Evolutionary conservation across 2,329 filamentous ascomycete species (phyloP).

Genomic region (Tolypocladium inflatum): DNA sequence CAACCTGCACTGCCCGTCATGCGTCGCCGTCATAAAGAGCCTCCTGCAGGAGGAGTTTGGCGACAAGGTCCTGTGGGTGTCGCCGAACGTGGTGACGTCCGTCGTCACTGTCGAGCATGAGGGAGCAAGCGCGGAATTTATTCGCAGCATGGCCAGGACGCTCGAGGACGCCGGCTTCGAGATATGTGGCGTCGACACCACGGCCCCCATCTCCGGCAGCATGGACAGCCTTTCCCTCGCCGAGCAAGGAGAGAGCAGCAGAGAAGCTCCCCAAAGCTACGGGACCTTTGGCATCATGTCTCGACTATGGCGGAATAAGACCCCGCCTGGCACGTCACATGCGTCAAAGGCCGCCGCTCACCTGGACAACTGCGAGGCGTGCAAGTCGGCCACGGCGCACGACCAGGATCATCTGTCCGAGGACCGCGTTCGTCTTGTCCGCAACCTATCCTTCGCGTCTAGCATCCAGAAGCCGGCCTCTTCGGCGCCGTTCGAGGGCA

Average conservation of each 20-base stretch:
- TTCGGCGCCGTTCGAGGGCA: constrained; percentile 11
- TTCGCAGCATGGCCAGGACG: constrained; percentile 32
- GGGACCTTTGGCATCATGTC: constrained; percentile 20
- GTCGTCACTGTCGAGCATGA: constrained; percentile 53
- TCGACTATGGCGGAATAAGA: constrained; percentile 17
- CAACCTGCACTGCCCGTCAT: constrained; percentile 73
- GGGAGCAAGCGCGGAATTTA: constrained; percentile 28
- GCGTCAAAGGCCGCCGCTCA: constrained; percentile 19
- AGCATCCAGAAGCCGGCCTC: constrained; percentile 4
- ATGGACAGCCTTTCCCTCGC: constrained; percentile 12
- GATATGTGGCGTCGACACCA: constrained; percentile 37
- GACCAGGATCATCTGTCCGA: constrained; percentile 3
- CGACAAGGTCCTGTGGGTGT: constrained; percentile 46
- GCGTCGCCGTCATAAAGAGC: constrained; percentile 55
- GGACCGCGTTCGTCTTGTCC: not conserved
- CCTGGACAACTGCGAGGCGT: constrained; percentile 28
- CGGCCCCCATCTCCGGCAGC: constrained; percentile 20
- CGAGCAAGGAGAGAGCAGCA: constrained; percentile 13
- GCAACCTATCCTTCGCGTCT: constrained; percentile 1
- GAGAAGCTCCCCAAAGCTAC: constrained; percentile 5
- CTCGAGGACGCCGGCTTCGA: constrained; percentile 52
- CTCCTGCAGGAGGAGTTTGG: constrained; percentile 39
- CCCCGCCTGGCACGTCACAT: constrained; percentile 12
- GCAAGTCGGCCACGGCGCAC: constrained; percentile 13
- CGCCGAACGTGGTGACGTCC: constrained; percentile 62